Evolutionary conservation across 495 filamentous ascomycete genomes (phyloP), one percentile per base, ranked within the genome.

Genomic region (Lepraria neglecta): DNA sequence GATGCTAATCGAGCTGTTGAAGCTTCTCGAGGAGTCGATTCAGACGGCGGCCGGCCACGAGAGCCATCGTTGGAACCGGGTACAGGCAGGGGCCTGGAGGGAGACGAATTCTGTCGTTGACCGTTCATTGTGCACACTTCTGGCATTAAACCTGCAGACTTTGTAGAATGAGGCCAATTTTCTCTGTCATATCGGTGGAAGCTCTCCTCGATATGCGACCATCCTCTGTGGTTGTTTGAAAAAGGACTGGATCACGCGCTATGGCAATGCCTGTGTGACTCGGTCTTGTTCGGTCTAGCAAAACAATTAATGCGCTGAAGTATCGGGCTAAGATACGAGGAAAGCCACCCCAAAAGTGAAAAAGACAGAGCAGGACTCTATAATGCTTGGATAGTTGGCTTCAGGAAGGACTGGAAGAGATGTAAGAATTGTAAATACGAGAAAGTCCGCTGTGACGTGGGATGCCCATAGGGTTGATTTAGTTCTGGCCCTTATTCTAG

Each of bases 1-100:
- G 87, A 88, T 28, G 85, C 86, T 24, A 92, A 76, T 61, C 88
- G 82, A 38, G 88, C 88, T 58, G 82, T 90, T 6, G 86, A 85
- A 51, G 83, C 79, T 44, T 83, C 83, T 73, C 88, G 79, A 60
- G 76, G 76, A 15, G 78, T 71, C n/a, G 81, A 77, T 12, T 78
- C 77, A 33, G 73, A 67, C 53, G 77, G 77, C 15, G 78, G 80
- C 14, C 72, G 56, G 14, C 59, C 66, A 7, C 79, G 77, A 30
- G 81, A 79, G 12, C 76, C 76, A 6, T 75, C 70, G 45, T 77
- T 62, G 19, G 76, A 75, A 27, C 9, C 50, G 6, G 68, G 68
- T 50, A 67, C 66, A 43, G 68, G 57, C 43, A 48, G 60, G 45
- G 67, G 62, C 31, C 59, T 63, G 9, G 67, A 65, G 38, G 59